Percentiles rank a stretch among this genome's conserved stretches.
These are phyloP conservation scores for Cercospora brassicicola DNA, from an alignment of 2,329 filamentous ascomycete genomes.

Conservation along the genomic window DNA sequence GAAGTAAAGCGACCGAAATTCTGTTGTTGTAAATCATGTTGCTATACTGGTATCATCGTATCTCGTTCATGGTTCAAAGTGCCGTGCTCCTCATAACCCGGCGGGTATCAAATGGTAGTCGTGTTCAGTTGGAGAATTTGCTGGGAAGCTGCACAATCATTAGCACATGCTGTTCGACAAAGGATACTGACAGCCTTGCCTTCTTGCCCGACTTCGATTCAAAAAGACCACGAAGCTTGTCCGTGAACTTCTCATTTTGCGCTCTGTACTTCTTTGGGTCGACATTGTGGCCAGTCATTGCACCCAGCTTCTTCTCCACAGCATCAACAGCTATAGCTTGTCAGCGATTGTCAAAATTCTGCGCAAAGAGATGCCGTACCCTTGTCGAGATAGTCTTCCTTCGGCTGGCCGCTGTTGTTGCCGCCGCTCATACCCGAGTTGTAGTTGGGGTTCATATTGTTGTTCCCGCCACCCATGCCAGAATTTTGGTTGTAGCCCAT, in stretches of 20 bases:
- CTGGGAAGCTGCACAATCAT: conserved; percentile 1
- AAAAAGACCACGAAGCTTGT: conserved; percentile 34
- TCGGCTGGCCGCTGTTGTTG: conserved; percentile 8
- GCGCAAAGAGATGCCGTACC: conserved; percentile 10
- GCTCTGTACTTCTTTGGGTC: conserved; percentile 34
- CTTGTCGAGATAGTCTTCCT: conserved; percentile 37
- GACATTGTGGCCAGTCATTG: conserved; percentile 26
- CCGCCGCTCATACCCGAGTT: conserved; percentile 1
- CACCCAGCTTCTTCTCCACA: conserved; percentile 30
- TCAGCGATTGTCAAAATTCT: not conserved
- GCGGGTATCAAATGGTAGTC: conserved; percentile 6
- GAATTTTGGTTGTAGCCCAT: not conserved
- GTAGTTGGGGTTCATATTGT: not conserved
- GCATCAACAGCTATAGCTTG: conserved; percentile 23
- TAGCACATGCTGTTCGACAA: not conserved
- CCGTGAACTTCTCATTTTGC: conserved; percentile 40
- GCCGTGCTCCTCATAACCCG: not conserved
- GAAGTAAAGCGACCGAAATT: not conserved
- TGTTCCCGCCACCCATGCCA: not conserved
- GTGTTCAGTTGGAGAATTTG: conserved; percentile 6
- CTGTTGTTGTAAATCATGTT: not conserved
- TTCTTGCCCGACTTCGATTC: conserved; percentile 39
- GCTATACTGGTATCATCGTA: not conserved
- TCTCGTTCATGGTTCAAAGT: not conserved
- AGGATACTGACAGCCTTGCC: conserved; percentile 16